These are phyloP conservation scores for Aspergillus versicolor DNA, from an alignment of 2,329 filamentous ascomycete genomes.

Conservation along the genomic window DNA sequence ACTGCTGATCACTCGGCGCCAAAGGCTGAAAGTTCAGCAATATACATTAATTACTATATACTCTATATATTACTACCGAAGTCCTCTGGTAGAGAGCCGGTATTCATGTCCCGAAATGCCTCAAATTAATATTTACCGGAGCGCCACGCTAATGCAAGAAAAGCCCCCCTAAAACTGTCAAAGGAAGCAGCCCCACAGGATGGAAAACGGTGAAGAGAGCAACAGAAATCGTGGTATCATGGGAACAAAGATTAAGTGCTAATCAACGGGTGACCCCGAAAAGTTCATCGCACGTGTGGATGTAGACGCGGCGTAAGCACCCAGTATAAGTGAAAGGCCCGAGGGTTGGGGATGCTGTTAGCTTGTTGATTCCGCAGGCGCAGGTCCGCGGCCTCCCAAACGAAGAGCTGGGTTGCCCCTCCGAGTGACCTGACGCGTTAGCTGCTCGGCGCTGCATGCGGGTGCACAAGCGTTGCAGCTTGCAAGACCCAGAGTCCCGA, in stretches of 20 bases:
- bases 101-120: neutral
- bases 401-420: neutral
- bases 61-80: neutral
- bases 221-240: neutral
- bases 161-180: neutral
- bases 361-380: neutral
- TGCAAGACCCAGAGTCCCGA: neutral
- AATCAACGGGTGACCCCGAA: neutral
- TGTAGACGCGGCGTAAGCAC: neutral
- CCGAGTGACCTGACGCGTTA: neutral
- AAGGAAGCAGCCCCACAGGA: neutral
- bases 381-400: neutral
- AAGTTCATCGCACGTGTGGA: neutral
- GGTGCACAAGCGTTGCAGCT: neutral
- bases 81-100: neutral
- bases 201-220: neutral
- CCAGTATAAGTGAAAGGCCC: neutral
- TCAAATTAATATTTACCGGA: neutral
- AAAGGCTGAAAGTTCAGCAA: neutral
- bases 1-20: too few relatives aligned
- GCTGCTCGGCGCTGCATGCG: neutral
- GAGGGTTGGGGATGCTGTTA: neutral
- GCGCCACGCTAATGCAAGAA: conserved; percentile 14
- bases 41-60: neutral
- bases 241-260: neutral